These are phyloP conservation scores for Galeopsis tetrahit DNA, from an alignment of 257 asterid species.

Conservation along the genomic window DNA sequence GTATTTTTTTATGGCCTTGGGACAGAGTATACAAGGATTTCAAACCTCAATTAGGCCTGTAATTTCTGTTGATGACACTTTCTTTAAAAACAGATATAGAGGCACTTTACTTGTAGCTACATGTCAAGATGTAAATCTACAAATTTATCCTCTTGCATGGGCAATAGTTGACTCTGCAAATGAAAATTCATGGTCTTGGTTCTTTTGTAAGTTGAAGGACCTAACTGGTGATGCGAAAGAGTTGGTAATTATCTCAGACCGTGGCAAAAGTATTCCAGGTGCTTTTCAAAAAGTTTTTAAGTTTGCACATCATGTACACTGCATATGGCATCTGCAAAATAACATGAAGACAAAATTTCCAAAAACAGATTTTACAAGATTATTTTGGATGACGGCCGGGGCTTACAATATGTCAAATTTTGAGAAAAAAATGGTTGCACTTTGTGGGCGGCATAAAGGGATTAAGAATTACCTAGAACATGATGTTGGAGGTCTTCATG, in stretches of 20 bases:
- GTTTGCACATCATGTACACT: background rate
- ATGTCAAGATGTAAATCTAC: background rate
- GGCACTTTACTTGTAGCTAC: conserved; percentile 1
- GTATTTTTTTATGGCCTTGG: no score
- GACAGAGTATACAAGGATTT: background rate
- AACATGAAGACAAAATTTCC: background rate
- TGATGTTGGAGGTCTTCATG: conserved; percentile 5
- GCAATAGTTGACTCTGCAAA: background rate
- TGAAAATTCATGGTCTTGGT: background rate
- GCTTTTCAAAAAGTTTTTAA: background rate
- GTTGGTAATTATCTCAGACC: background rate
- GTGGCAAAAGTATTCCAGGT: background rate
- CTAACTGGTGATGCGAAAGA: background rate
- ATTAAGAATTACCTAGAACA: background rate
- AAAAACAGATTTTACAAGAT: background rate
- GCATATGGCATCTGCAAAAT: background rate
- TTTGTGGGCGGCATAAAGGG: background rate
- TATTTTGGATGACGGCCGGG: background rate
- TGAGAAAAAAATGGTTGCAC: background rate
- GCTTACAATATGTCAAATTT: background rate
- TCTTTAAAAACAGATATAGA: background rate
- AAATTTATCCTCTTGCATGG: conserved; percentile 20
- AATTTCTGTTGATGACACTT: conserved; percentile 12
- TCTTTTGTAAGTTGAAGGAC: background rate
- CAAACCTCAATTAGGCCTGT: background rate